These are phyloP conservation scores for Suillus variegatus DNA, from an alignment of 768 basidiomycete species.

Conservation along the genomic window DNA sequence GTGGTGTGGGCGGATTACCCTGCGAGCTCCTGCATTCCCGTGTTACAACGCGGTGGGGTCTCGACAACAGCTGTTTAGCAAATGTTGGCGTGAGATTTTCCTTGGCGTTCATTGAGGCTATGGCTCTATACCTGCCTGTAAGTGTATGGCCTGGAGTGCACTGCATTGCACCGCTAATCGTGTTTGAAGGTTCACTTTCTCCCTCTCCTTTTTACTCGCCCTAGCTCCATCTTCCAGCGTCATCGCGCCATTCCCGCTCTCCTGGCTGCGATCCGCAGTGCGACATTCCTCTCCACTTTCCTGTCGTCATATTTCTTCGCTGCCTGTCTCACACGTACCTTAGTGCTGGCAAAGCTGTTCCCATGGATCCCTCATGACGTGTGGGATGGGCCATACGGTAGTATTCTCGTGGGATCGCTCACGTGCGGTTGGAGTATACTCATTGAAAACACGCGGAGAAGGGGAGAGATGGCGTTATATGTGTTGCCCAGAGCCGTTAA, in stretches of 20 bases:
- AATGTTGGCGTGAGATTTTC: slow-evolving; percentile 57
- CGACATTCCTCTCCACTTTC: slow-evolving; percentile 72
- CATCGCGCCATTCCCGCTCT: slow-evolving; percentile 42
- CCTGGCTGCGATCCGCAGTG: slow-evolving; percentile 59
- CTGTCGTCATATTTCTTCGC: slow-evolving; percentile 69
- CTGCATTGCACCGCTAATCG: not conserved
- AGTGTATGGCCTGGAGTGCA: slow-evolving; percentile 25
- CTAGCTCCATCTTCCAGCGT: slow-evolving; percentile 49
- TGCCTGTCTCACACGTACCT: slow-evolving; percentile 69
- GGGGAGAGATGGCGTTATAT: slow-evolving; percentile 81
- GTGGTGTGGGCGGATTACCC: slow-evolving; percentile 67
- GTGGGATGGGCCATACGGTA: slow-evolving; percentile 78
- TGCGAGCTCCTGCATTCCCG: slow-evolving; percentile 73
- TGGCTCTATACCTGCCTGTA: slow-evolving; percentile 73
- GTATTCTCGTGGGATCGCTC: slow-evolving; percentile 65
- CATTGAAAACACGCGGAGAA: slow-evolving; percentile 69
- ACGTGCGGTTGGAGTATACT: slow-evolving; percentile 76
- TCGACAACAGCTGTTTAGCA: slow-evolving; percentile 57
- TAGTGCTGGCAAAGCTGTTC: slow-evolving; percentile 61
- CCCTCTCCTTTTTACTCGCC: slow-evolving; percentile 62
- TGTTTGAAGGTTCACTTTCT: slow-evolving; percentile 65
- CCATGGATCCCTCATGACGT: slow-evolving; percentile 73
- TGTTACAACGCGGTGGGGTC: slow-evolving; percentile 46
- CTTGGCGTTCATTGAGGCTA: slow-evolving; percentile 61
- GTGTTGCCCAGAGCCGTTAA: slow-evolving; percentile 73